Evolutionary conservation across 1,139 yeast species (phyloP), one percentile per base, ranked within the genome.

Genomic region (Debaryomyces psychrophilus): DNA sequence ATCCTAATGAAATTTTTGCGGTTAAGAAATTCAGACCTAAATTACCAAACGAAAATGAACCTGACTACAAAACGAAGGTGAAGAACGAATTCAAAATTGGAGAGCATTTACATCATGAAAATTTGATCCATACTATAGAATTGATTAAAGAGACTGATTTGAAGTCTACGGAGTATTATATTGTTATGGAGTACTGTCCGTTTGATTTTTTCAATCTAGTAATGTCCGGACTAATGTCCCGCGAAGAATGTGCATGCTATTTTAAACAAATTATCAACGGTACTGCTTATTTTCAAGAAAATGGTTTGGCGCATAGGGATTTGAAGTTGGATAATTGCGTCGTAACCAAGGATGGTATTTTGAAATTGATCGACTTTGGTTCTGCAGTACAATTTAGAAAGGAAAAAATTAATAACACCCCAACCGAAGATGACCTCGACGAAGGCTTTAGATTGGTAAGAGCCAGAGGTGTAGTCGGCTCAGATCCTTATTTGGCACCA

Each of bases 401-500:
- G 56, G 69, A 58, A 33, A 45, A 55, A 23, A 39, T 52, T 1
- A 40, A 20, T 11, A 49, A 47, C 61, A 49, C 72, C 64, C 31
- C 63, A 52, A 65, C 65, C 7, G 55, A 53, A 7, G 55, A 61
- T 34, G 54, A 58, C 43, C 46, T 63, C 4, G 65, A 60, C 40
- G 61, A 56, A 3, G 50, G 52, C 7, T 62, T 61, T 49, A 61
- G 63, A 45, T 59, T 73, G 35, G 55, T 68, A 2, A 50, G 61
- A 41, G 84, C 88, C 1, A 67, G 76, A 31, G 95, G 95, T n/a
- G 77, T 87, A 8, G 89, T 86, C 22, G 95, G 95, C 2, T 82
- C 89, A 8, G 95, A 87, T 64, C 95, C 95, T 4, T 87, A 87
- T 60, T 66, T 87, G 54, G 87, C 93, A 0, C 95, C 93, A 0